Evolutionary conservation across 305 asterid species (phyloP).

Genomic region (Fraxinus velutina): DNA sequence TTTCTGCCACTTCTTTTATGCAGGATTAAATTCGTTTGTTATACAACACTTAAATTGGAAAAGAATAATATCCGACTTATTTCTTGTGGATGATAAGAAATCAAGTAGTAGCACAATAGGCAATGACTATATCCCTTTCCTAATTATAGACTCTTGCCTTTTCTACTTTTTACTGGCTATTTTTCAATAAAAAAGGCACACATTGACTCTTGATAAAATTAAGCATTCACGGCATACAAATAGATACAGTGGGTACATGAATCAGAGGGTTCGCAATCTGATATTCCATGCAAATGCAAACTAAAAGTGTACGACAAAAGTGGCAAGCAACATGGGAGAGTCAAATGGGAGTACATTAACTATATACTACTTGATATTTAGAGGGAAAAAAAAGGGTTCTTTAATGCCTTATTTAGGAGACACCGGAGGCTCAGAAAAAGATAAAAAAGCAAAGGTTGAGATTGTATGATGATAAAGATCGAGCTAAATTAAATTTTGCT

Average conservation of each 20-base stretch:
- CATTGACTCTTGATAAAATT: background rate
- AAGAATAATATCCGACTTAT: background rate
- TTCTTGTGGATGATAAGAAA: background rate
- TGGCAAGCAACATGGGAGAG: background rate
- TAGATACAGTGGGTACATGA: background rate
- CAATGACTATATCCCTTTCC: background rate
- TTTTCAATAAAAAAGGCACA: background rate
- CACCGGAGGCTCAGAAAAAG: background rate
- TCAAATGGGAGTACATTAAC: background rate
- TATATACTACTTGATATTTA: background rate
- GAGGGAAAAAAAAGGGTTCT: background rate
- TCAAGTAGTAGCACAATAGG: background rate
- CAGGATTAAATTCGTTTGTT: background rate
- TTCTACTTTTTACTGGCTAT: background rate
- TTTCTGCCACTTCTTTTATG: background rate
- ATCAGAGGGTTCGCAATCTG: background rate
- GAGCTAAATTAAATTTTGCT: background rate
- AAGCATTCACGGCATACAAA: background rate
- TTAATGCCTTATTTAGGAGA: background rate
- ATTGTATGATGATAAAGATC: background rate
- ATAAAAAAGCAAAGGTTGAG: background rate
- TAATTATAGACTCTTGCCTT: background rate
- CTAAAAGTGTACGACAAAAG: background rate
- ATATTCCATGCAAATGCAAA: background rate
- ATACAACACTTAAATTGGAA: background rate